phyloP scores from a whole-genome alignment of 257 asterid genomes.

The Fraxinus anomala region DNA sequence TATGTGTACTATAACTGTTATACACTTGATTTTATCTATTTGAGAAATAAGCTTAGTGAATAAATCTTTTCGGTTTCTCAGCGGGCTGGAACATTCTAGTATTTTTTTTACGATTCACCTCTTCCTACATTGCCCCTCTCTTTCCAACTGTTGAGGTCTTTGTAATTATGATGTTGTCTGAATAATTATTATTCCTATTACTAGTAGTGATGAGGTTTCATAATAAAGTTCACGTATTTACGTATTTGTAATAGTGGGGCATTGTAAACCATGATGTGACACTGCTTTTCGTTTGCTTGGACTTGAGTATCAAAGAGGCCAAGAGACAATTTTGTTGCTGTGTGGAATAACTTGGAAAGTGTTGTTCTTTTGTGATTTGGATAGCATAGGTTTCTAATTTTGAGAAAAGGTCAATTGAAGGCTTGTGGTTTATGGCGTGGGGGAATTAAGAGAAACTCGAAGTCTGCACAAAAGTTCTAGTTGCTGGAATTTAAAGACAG shows the following conservation, averaged over 20 bases:
- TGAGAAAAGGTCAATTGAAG: background rate
- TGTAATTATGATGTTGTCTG: background rate
- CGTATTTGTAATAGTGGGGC: background rate
- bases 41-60: background rate
- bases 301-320: background rate
- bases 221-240: background rate
- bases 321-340: background rate
- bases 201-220: background rate
- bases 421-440: background rate
- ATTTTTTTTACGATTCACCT: background rate
- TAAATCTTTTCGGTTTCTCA: background rate
- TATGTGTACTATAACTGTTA: slow-evolving; percentile 4
- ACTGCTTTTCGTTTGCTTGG: background rate
- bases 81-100: background rate
- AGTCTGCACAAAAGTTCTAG: background rate
- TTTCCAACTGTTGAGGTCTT: too few species aligned
- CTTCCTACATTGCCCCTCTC: background rate
- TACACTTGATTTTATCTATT: background rate
- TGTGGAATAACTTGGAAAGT: background rate
- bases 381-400: background rate
- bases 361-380: background rate
- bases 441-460: background rate
- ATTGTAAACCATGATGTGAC: background rate
- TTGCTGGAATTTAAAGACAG: too few species aligned
- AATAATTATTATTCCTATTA: background rate